phyloP scores from a whole-genome alignment of 139 green algal species.

The Coelastrella sp. region DNA sequence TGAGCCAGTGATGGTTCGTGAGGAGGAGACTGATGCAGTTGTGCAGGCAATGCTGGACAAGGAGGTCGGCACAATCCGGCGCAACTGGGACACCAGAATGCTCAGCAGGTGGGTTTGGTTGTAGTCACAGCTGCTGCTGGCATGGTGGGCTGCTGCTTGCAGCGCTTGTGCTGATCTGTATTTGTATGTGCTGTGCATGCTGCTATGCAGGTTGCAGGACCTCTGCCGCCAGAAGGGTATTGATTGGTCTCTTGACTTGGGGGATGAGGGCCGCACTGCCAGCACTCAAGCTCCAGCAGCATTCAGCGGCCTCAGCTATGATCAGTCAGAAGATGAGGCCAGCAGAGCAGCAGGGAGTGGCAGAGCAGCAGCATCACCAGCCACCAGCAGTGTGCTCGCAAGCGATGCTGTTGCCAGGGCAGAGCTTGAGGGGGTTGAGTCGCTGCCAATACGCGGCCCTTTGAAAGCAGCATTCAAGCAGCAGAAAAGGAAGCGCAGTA shows the following conservation, averaged over 20 bases:
- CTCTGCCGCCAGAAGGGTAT: constrained; percentile 59
- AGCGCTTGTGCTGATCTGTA: neutral
- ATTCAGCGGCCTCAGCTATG: constrained; percentile 6
- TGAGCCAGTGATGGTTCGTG: constrained; percentile 83
- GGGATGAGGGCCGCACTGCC: constrained; percentile 12
- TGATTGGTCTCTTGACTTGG: constrained; percentile 47
- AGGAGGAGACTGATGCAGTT: constrained; percentile 70
- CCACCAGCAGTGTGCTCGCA: neutral
- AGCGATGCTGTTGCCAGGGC: constrained; percentile 13
- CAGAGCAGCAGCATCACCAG: no score
- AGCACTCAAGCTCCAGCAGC: constrained; percentile 42
- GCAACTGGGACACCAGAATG: constrained; percentile 40
- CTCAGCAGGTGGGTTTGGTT: constrained; percentile 12
- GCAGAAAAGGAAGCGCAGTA: constrained; percentile 56
- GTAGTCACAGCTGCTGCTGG: neutral
- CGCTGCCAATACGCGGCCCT: constrained; percentile 46
- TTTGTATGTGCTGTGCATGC: neutral
- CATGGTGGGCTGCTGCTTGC: neutral
- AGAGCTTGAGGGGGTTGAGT: neutral
- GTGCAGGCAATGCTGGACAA: constrained; percentile 78
- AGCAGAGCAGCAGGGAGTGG: neutral
- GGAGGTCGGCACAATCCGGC: constrained; percentile 48
- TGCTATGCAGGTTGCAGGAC: constrained; percentile 58
- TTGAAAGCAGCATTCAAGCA: constrained; percentile 67
- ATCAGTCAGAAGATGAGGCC: constrained; percentile 15